phyloP scores from a whole-genome alignment of 202 grass and related monocot species.

The Setaria italica region DNA sequence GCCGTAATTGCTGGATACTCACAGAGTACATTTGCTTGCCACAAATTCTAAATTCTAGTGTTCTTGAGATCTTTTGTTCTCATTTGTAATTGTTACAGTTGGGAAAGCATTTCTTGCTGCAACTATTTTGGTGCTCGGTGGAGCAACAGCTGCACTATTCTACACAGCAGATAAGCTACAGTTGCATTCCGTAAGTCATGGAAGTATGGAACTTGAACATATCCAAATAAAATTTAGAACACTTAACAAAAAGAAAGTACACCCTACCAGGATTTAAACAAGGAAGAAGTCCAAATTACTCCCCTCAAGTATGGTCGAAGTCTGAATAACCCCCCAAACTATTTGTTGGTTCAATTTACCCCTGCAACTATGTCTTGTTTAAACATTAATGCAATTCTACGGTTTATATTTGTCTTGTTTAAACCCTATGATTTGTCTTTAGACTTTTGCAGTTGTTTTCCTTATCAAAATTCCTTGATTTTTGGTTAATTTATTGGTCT shows the following conservation, averaged over 20 bases:
- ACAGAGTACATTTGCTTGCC: conserved; percentile 54
- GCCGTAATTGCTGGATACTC: conserved; percentile 72
- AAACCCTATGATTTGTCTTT: background rate
- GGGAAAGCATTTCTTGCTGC: conserved; percentile 83
- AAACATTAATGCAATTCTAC: background rate
- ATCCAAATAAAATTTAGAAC: background rate
- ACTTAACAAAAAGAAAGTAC: background rate
- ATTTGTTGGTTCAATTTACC: no score
- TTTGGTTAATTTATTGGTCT: background rate
- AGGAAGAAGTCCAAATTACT: no score
- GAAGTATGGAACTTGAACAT: conserved; percentile 7
- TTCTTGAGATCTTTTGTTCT: conserved; percentile 20
- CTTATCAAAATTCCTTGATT: conserved; percentile 15
- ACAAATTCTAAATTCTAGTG: background rate
- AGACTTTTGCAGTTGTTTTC: background rate
- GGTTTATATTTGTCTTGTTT: background rate
- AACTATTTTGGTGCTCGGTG: conserved; percentile 84
- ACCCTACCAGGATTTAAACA: background rate
- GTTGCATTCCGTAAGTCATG: conserved; percentile 77
- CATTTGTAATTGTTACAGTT: conserved; percentile 61
- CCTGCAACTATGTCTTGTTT: no score
- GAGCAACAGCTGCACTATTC: conserved; percentile 53
- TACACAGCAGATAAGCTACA: conserved; percentile 76
- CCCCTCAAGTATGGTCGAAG: no score
- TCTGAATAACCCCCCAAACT: no score